Evolutionary conservation across 2,329 filamentous ascomycete genomes (phyloP).

Genomic region (Fusarium mundagurra): DNA sequence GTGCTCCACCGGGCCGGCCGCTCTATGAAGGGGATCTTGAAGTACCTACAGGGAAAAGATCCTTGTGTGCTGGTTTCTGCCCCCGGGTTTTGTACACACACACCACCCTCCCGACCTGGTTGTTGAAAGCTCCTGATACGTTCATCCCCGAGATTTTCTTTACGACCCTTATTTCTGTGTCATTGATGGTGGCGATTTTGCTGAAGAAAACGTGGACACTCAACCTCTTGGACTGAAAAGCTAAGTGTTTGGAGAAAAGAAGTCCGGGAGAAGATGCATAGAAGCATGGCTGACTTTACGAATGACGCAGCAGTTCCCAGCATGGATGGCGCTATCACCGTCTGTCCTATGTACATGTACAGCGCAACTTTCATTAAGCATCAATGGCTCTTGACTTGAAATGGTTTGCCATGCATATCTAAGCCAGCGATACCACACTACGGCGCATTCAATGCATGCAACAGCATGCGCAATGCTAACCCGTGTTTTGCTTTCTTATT

Average conservation of each 20-base stretch:
- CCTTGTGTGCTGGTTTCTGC: slow-evolving; percentile 33
- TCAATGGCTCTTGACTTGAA: not conserved
- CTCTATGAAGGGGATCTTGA: slow-evolving; percentile 21
- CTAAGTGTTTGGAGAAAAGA: slow-evolving; percentile 17
- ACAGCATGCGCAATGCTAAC: slow-evolving; percentile 23
- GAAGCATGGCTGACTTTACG: slow-evolving; percentile 22
- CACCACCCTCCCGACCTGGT: slow-evolving; percentile 28
- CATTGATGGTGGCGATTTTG: slow-evolving; percentile 26
- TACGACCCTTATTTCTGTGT: slow-evolving; percentile 5
- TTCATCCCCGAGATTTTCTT: slow-evolving; percentile 4
- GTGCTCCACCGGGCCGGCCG: slow-evolving; percentile 43
- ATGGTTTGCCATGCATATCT: slow-evolving; percentile 12
- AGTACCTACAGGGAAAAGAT: slow-evolving; percentile 47
- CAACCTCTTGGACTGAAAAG: slow-evolving; percentile 15
- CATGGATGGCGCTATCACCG: not conserved
- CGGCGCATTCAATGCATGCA: slow-evolving; percentile 11
- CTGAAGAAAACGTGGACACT: slow-evolving; percentile 15
- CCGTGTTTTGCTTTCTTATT: not conserved
- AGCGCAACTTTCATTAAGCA: not conserved
- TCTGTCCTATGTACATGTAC: not conserved
- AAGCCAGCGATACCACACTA: not conserved
- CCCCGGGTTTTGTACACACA: slow-evolving; percentile 44
- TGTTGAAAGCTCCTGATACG: not conserved
- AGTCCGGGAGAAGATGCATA: slow-evolving; percentile 20
- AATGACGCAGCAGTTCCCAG: slow-evolving; percentile 28